Evolutionary conservation across 164 flowering plant genomes (phyloP).

Genomic region (Cinnamomum chago): DNA sequence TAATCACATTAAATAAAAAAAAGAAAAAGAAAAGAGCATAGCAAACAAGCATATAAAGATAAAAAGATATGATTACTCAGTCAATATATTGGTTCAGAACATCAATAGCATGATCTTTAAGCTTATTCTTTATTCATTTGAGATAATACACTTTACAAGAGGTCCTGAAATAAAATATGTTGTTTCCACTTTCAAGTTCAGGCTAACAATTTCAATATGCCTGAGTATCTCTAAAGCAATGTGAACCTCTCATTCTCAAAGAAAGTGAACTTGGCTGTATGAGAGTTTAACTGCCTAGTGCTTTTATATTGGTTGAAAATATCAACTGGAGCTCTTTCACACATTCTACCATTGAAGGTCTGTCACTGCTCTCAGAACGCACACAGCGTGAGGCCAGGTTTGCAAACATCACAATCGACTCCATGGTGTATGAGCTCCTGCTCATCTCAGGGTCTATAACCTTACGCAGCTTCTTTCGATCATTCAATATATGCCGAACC

Average conservation of each 20-base stretch:
- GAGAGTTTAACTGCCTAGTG: conserved; percentile 27
- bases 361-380: conserved; percentile 65
- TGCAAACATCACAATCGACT: conserved; percentile 78
- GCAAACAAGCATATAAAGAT: not conserved
- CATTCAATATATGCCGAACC: conserved; percentile 76
- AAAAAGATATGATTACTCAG: not conserved
- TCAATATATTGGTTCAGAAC: not conserved
- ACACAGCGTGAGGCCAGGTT: conserved; percentile 92
- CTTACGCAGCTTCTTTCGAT: conserved; percentile 73
- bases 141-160: not conserved
- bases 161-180: not conserved
- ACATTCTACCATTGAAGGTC: conserved; percentile 83
- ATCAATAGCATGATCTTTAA: not conserved
- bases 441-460: conserved; percentile 77
- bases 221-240: not conserved
- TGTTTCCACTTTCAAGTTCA: not conserved
- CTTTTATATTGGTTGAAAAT: conserved; percentile 52
- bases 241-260: not conserved
- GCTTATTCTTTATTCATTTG: no score
- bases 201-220: not conserved
- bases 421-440: conserved; percentile 66
- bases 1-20: no score
- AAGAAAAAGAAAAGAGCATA: no score
- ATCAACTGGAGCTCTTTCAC: conserved; percentile 72
- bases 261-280: not conserved